Evolutionary conservation across 2,329 filamentous ascomycete species (phyloP).

Genomic region (Penicillium sp.): DNA sequence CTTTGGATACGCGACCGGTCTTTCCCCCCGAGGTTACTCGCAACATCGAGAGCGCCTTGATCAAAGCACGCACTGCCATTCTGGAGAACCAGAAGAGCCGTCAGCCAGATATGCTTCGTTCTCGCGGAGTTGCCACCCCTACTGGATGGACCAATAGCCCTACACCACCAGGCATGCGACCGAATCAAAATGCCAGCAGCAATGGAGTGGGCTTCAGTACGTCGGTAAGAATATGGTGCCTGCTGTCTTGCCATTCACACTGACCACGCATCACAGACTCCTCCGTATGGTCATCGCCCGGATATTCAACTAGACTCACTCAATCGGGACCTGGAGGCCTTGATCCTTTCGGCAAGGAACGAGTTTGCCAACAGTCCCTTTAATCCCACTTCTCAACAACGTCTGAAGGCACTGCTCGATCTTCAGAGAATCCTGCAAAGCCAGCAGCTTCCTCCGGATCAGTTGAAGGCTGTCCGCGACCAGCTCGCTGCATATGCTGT

Average conservation of each 20-base stretch:
- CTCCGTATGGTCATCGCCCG: constrained; percentile 34
- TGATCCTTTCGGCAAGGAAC: constrained; percentile 67
- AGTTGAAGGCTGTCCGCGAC: constrained; percentile 77
- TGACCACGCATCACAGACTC: constrained; percentile 24
- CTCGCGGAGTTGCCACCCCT: constrained; percentile 50
- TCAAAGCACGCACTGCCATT: constrained; percentile 67
- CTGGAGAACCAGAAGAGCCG: constrained; percentile 48
- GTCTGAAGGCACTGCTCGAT: constrained; percentile 78
- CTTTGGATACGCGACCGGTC: constrained; percentile 85
- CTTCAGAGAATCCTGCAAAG: constrained; percentile 75
- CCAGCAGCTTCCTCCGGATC: constrained; percentile 71
- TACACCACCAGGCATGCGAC: constrained; percentile 58
- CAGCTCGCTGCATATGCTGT: constrained; percentile 73
- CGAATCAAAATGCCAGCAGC: constrained; percentile 27
- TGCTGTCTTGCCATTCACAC: neutral
- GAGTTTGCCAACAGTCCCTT: constrained; percentile 72
- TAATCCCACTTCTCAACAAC: constrained; percentile 70
- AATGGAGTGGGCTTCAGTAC: constrained; percentile 26
- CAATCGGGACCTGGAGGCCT: constrained; percentile 74
- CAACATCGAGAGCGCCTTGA: constrained; percentile 88
- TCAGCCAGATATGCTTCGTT: constrained; percentile 54
- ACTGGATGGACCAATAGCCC: constrained; percentile 66
- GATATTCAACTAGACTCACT: constrained; percentile 62
- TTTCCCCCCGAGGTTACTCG: constrained; percentile 82
- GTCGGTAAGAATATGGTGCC: constrained; percentile 10